Evolutionary conservation across 1,284 basidiomycete species (phyloP), one percentile per base, ranked within the genome.

Genomic region (Xerocomus cyaneibrunnescens): DNA sequence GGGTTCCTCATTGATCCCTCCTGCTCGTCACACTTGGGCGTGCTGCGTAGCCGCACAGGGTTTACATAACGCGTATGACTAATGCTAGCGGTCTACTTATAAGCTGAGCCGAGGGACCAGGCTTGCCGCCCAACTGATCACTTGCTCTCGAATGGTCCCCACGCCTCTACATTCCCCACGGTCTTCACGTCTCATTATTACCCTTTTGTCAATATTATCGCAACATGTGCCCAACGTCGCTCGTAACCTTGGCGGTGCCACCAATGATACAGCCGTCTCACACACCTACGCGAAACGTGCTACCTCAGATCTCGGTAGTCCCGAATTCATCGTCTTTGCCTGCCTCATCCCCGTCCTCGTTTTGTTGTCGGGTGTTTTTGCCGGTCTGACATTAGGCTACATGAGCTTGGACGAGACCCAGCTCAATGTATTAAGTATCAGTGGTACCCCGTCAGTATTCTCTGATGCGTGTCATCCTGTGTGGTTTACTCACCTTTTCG

Each of bases 361-460:
- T 37, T 55, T 75, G 8, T 60, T 82, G 35, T 79, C 76, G 13
- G 81, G 81, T 51, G 64, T 82, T 8, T 83, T 88, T 75, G 85
- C 87, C 62, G 87, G 84, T 68, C 74, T 92, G 58, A 92, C 90
- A 54, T 74, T 91, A 45, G 94, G 93, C 10, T 95, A 95, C 70
- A 94, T 96, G 90, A 92, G 88, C 62, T 79, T 96, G 62, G 94
- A 95, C 72, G 89, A 91, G 71, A 96, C 93, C 19, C 92, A 95
- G 76, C 78, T 96, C 34, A 87, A 89, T 64, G 94, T 96, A 2
- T 75, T 96, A 12, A 83, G 86, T 56, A 84, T 92, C 50, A 90
- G 89, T 52, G 93, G 93, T 21, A 90, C 88, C 17, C 79, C 86
- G 78, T 89, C 61, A 56, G 87, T 79, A 6, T 22, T 9, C 30